Percentiles rank a stretch among this genome's conserved stretches.
Evolutionary conservation across 2,329 filamentous ascomycete species (phyloP).

Genomic region (Penicillium sp.): DNA sequence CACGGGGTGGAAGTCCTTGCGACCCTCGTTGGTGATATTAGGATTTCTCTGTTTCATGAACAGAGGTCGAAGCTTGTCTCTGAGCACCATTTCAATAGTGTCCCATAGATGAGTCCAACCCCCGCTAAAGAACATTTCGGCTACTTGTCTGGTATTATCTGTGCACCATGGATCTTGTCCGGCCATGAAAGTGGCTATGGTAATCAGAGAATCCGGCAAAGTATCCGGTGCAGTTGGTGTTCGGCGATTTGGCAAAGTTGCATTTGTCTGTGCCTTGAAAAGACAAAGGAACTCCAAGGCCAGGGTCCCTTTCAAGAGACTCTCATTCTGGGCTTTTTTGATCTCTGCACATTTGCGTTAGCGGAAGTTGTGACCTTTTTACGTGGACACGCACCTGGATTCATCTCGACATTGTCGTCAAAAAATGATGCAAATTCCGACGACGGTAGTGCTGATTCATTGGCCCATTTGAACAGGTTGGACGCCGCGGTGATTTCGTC

Average conservation of each 20-base stretch:
- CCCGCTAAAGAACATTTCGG: constrained; percentile 8
- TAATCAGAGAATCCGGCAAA: constrained; percentile 32
- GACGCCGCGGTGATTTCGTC: constrained; percentile 26
- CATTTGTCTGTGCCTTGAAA: constrained; percentile 8
- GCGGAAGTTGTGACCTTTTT: not conserved
- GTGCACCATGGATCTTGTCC: constrained; percentile 39
- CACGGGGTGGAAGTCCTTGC: constrained; percentile 44
- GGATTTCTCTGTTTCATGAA: constrained; percentile 44
- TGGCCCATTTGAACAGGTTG: constrained; percentile 35
- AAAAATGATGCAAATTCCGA: constrained; percentile 31
- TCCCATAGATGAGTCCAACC: not conserved
- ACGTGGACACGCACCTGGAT: constrained; percentile 8
- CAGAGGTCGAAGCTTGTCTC: constrained; percentile 39
- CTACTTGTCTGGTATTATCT: constrained; percentile 13
- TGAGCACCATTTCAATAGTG: constrained; percentile 28
- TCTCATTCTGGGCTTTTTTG: constrained; percentile 22
- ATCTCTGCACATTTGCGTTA: constrained; percentile 12
- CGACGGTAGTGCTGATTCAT: constrained; percentile 31
- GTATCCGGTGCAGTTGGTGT: constrained; percentile 24
- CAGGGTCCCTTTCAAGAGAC: constrained; percentile 27
- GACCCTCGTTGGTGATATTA: constrained; percentile 43
- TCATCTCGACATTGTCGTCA: constrained; percentile 25
- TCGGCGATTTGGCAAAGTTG: constrained; percentile 18
- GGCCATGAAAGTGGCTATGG: constrained; percentile 35
- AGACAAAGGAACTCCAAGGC: constrained; percentile 31